Conservation (phyloP, 192 early-diverging fungal genomes). For the Coemansia reversa region DNA sequence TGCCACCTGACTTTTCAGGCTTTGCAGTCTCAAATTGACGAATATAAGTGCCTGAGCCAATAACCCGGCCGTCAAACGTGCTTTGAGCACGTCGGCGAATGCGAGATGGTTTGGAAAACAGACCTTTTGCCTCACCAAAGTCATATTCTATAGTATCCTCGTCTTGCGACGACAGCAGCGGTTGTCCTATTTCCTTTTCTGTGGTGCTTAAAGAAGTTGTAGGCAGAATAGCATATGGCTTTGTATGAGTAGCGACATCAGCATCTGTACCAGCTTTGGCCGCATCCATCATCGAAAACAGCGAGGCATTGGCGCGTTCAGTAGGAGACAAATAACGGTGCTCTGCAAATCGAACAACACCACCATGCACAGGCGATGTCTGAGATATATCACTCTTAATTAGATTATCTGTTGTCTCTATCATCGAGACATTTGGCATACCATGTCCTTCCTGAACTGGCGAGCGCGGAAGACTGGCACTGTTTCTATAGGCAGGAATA, state of each 20-base stretch:
- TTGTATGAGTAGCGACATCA: not conserved
- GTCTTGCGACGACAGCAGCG: not conserved
- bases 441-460: no score
- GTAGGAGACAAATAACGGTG: conserved; percentile 28
- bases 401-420: no score
- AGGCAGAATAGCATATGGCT: not conserved
- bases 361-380: no score
- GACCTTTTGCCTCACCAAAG: not conserved
- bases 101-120: conserved; percentile 16
- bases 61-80: not conserved
- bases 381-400: no score
- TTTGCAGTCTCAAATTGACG: not conserved
- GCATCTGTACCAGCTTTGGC: not conserved
- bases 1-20: not conserved
- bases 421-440: no score
- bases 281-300: conserved; percentile 38
- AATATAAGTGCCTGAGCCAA: not conserved
- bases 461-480: no score
- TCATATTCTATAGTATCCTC: conserved; percentile 3
- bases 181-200: not conserved
- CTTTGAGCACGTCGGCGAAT: conserved; percentile 40
- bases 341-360: not conserved
- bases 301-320: conserved; percentile 26
- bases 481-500: not conserved
- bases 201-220: not conserved